Conservation (phyloP, 768 basidiomycete species). For the Lyophyllum atratum region DNA sequence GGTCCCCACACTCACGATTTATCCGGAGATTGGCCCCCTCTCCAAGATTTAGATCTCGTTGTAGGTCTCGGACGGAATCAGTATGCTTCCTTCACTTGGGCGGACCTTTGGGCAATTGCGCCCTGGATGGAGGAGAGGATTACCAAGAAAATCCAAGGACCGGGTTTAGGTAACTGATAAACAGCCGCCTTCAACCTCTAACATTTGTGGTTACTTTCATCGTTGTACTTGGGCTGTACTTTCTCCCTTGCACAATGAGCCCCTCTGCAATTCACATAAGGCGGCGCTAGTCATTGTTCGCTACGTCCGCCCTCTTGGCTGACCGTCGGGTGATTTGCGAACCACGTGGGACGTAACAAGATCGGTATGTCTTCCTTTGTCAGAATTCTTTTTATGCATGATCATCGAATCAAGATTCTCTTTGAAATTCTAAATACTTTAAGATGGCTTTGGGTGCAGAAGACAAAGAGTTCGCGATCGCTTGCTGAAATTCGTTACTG, state of each 20-base stretch:
- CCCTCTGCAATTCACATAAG: slow-evolving; percentile 2
- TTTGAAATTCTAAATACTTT: slow-evolving; percentile 13
- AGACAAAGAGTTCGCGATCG: slow-evolving; percentile 16
- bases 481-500: slow-evolving; percentile 3
- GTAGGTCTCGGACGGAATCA: slow-evolving; percentile 51
- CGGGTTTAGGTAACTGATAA: slow-evolving; percentile 62
- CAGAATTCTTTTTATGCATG: slow-evolving; percentile 11
- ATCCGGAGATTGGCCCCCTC: slow-evolving; percentile 31
- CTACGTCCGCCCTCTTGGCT: neutral
- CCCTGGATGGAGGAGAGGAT: slow-evolving; percentile 78
- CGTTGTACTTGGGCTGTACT: neutral
- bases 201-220: neutral
- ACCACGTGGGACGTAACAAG: slow-evolving; percentile 21
- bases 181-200: neutral
- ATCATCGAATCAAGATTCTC: slow-evolving; percentile 7
- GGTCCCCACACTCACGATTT: slow-evolving; percentile 42
- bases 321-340: slow-evolving; percentile 5
- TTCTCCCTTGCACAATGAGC: neutral
- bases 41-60: slow-evolving; percentile 53
- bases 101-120: slow-evolving; percentile 69
- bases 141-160: slow-evolving; percentile 65
- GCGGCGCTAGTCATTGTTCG: slow-evolving; percentile 1
- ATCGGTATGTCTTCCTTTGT: slow-evolving; percentile 23
- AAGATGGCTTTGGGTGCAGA: neutral
- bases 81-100: slow-evolving; percentile 71